Evolutionary conservation across 202 grass and related monocot species (phyloP).

Genomic region (Carex arenaria): DNA sequence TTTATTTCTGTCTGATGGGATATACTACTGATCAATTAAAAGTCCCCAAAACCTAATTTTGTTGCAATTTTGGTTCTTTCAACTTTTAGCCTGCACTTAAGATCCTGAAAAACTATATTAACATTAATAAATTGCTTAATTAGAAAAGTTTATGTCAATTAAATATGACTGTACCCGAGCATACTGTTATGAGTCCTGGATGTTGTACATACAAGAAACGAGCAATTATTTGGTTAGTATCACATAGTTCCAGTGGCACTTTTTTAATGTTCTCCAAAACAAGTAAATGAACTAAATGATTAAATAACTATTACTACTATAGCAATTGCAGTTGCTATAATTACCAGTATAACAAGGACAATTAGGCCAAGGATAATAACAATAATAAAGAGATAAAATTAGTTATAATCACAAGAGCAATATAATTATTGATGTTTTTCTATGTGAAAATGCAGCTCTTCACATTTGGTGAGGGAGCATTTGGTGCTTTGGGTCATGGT

Average conservation of each 20-base stretch:
- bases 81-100: not conserved
- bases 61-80: not conserved
- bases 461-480: conserved; percentile 79
- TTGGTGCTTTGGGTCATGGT: conserved; percentile 75
- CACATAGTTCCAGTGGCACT: not conserved
- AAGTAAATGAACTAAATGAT: not conserved
- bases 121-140: not conserved
- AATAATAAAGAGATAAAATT: not conserved
- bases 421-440: not conserved
- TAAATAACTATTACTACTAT: not conserved
- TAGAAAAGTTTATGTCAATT: not conserved
- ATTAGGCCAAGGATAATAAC: not conserved
- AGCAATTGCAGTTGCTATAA: not conserved
- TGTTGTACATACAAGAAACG: not conserved
- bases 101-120: not conserved
- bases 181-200: not conserved
- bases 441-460: conserved; percentile 27
- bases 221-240: not conserved
- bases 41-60: not conserved
- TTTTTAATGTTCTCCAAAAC: not conserved
- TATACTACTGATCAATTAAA: conserved; percentile 2
- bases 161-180: not conserved
- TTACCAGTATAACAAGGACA: not conserved
- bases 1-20: not conserved
- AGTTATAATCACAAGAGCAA: not conserved